Evolutionary conservation across 2,329 filamentous ascomycete species (phyloP).

Genomic region (Colletotrichum zoysiae): DNA sequence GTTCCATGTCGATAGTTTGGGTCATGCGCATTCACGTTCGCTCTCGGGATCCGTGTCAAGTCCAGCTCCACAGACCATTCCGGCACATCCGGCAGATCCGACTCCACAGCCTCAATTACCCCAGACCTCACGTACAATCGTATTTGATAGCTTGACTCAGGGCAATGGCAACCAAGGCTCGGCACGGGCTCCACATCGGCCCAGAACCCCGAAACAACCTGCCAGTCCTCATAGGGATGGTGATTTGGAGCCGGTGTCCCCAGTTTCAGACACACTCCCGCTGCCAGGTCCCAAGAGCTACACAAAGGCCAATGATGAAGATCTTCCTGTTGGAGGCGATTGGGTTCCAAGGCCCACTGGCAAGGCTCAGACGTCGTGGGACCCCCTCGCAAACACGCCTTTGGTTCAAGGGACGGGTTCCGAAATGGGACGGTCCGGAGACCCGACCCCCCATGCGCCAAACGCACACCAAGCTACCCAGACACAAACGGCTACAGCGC

Average conservation of each 20-base stretch:
- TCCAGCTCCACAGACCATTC: slow-evolving; percentile 30
- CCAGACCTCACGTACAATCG: slow-evolving; percentile 44
- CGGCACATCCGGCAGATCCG: slow-evolving; percentile 37
- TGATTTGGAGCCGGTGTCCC: slow-evolving; percentile 50
- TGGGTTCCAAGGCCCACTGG: slow-evolving; percentile 49
- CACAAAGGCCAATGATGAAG: slow-evolving; percentile 35
- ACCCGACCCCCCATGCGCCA: slow-evolving; percentile 23
- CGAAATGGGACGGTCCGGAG: slow-evolving; percentile 46
- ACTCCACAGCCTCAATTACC: slow-evolving; percentile 41
- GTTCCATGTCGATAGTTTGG: slow-evolving; percentile 44
- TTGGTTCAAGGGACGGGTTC: slow-evolving; percentile 54
- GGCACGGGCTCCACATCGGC: slow-evolving; percentile 41
- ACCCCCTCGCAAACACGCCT: slow-evolving; percentile 52
- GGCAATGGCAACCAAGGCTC: slow-evolving; percentile 36
- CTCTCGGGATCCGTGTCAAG: slow-evolving; percentile 29
- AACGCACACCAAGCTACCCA: slow-evolving; percentile 7
- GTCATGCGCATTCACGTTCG: slow-evolving; percentile 29
- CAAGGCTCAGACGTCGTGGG: slow-evolving; percentile 52
- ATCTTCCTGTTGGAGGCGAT: slow-evolving; percentile 30
- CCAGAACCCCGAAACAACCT: slow-evolving; percentile 40
- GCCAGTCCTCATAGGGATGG: slow-evolving; percentile 43
- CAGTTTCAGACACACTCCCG: slow-evolving; percentile 49
- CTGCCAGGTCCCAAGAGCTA: slow-evolving; percentile 33
- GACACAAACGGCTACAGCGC: neutral
- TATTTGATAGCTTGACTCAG: slow-evolving; percentile 43